Evolutionary conservation across 2,329 filamentous ascomycete species (phyloP).

Genomic region (Graphiopsis chlorocephala): DNA sequence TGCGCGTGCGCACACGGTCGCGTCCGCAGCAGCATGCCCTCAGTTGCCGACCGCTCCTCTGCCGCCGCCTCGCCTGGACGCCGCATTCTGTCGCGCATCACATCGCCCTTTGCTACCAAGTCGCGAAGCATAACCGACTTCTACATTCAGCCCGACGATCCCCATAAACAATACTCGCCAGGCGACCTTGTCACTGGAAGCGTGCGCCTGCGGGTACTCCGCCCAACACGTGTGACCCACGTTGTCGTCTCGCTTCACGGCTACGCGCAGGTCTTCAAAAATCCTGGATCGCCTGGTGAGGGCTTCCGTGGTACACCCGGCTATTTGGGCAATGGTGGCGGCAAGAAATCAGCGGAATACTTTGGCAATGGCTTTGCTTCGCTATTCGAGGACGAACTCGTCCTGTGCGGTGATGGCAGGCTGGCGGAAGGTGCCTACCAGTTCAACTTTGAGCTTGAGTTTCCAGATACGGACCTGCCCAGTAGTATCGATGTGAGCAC

Average conservation of each 20-base stretch:
- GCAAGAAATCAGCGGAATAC: conserved; percentile 54
- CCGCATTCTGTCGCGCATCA: conserved; percentile 53
- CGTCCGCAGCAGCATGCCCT: conserved; percentile 17
- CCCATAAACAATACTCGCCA: conserved; percentile 71
- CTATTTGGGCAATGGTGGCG: conserved; percentile 35
- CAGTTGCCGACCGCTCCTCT: conserved; percentile 14
- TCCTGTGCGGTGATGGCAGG: conserved; percentile 74
- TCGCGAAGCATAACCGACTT: conserved; percentile 72
- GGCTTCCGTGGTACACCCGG: conserved; percentile 50
- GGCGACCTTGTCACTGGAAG: conserved; percentile 72
- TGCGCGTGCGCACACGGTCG: conserved; percentile 14
- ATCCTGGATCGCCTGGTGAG: conserved; percentile 58
- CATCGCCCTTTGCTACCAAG: conserved; percentile 53
- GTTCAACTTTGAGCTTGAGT: conserved; percentile 73
- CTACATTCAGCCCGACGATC: conserved; percentile 72
- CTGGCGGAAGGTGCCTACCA: conserved; percentile 72
- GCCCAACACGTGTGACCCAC: conserved; percentile 75
- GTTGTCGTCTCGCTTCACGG: conserved; percentile 75
- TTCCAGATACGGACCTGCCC: conserved; percentile 68
- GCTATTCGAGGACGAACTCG: conserved; percentile 77
- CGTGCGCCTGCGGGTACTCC: conserved; percentile 69
- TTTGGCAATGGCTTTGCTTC: conserved; percentile 76
- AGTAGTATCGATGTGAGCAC: conserved; percentile 86
- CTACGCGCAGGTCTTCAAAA: conserved; percentile 75
- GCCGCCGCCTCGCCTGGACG: conserved; percentile 26